Percentiles rank a stretch among this genome's conserved stretches.
phyloP scores from a whole-genome alignment of 192 early-diverging fungal genomes.

The Thamnidium elegans region DNA sequence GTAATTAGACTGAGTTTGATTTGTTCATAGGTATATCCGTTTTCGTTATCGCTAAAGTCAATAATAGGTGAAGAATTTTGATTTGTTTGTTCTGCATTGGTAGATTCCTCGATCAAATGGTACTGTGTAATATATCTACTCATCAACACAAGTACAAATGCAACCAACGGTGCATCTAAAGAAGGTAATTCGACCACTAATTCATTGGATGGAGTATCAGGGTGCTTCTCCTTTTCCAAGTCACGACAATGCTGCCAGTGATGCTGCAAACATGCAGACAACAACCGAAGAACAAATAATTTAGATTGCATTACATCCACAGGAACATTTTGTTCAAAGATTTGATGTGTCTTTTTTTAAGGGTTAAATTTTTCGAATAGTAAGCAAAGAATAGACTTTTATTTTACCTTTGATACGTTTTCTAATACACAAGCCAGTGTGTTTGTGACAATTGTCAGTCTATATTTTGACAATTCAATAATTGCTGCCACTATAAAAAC shows the following conservation, averaged over 20 bases:
- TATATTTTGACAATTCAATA: conserved; percentile 69
- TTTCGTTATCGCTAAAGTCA: neutral
- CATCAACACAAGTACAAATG: conserved; percentile 21
- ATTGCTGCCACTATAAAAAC: conserved; percentile 56
- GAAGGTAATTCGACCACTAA: conserved; percentile 57
- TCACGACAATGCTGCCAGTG: conserved; percentile 72
- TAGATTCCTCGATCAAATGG: conserved; percentile 24
- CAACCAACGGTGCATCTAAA: conserved; percentile 59
- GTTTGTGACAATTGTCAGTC: conserved; percentile 61
- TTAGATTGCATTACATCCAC: conserved; percentile 74
- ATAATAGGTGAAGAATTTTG: neutral
- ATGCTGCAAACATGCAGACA: conserved; percentile 80
- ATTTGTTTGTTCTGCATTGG: neutral
- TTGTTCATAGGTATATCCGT: conserved; percentile 22
- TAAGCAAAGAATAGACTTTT: neutral
- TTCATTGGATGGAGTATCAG: neutral
- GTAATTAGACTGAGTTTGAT: conserved; percentile 35
- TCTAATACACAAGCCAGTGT: conserved; percentile 70
- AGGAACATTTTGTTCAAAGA: conserved; percentile 49
- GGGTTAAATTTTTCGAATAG: neutral
- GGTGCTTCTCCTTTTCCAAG: neutral
- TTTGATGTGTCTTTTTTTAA: conserved; percentile 14
- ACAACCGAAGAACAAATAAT: conserved; percentile 75
- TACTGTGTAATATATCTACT: conserved; percentile 20
- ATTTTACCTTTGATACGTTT: conserved; percentile 58